Base-by-base conservation (phyloP, 257 asterid genomes). In the Voacanga thouarsii region DNA sequence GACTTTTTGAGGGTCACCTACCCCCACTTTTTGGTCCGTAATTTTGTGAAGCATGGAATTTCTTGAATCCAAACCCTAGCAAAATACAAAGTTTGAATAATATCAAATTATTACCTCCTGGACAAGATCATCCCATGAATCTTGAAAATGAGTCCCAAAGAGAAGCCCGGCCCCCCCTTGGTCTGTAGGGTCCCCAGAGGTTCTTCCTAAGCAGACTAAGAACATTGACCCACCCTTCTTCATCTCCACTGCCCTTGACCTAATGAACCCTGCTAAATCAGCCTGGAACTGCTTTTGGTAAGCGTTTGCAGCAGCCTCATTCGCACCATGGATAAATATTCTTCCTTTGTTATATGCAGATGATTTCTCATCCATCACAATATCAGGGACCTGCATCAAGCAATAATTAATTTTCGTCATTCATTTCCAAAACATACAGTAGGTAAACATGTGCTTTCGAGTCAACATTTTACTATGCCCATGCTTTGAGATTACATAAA, bases 121-220 rank as follows among this genome's bases (percentile, higher is more conserved):
- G 85, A 96, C 97, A 70, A 96, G 98, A 82, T 96, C 99, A 75
- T 96, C 88, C 99, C 99, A 96, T 33, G 99, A 98, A 85, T 96
- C 99, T 77, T 96, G 94, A 83, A 89, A 93, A 83, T 96, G 97
- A 65, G 98, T 86, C 47, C 99, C 97, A 73, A 96, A 96, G 77
- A 96, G 97, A 61, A 92, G 85, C 0, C 99, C 99, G 8, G 99
- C 97, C 74, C 98, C 99, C 44, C 98, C 97, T 84, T 96, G 99
- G 80, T 93, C 97, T 11, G 96, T 82, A 47, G 99, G 96, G 80
- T 96, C 95, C 28, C 82, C 47, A 43, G 91, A 89, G 30, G 97
- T 90, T 83, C 98, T 90, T 0, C 99, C 99, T 73, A 96, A 80
- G 82, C 97, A 92, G 37, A 86, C 96, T 84, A 96, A 83, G 90